Evolutionary conservation across 805 yeast genomes (phyloP).

Genomic region (Kregervanrija pseudodelftensis): DNA sequence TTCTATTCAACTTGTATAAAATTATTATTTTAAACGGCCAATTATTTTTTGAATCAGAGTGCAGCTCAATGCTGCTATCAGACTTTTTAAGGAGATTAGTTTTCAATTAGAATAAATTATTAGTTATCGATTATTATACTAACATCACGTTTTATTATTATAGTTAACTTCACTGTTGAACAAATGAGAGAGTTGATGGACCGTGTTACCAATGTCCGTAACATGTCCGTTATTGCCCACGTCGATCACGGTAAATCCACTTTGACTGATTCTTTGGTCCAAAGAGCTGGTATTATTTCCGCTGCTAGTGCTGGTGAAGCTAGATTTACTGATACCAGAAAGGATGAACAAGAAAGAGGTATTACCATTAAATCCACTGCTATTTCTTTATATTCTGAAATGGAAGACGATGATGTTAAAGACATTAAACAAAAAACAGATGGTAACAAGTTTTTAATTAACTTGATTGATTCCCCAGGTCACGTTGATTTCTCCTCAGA

Average conservation of each 20-base stretch:
- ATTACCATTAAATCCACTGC: conserved; percentile 99
- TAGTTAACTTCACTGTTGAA: conserved; percentile 58
- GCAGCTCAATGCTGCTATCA: too few relatives aligned
- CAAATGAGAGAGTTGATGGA: conserved; percentile 99
- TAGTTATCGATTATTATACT: conserved; percentile 1
- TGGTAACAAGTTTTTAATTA: conserved; percentile 92
- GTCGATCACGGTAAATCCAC: conserved; percentile 99
- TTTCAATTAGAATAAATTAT: too few relatives aligned
- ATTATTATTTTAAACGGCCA: too few relatives aligned
- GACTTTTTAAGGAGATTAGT: too few relatives aligned
- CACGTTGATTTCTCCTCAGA: conserved; percentile 99
- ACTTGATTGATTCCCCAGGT: conserved; percentile 99
- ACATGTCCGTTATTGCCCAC: conserved; percentile 99
- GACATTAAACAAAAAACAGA: conserved; percentile 87
- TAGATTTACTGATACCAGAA: conserved; percentile 99
- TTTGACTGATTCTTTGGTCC: conserved; percentile 97
- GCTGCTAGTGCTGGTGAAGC: conserved; percentile 99
- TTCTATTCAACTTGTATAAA: too few relatives aligned
- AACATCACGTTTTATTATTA: conserved; percentile 2
- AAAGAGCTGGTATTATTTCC: conserved; percentile 98
- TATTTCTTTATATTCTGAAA: conserved; percentile 87
- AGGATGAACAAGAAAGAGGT: conserved; percentile 99
- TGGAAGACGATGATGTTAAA: conserved; percentile 78
- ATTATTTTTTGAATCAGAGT: too few relatives aligned
- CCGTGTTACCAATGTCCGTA: conserved; percentile 99